These are phyloP conservation scores for Huntiella abstrusa DNA, from an alignment of 2,329 filamentous ascomycete genomes.

Conservation along the genomic window DNA sequence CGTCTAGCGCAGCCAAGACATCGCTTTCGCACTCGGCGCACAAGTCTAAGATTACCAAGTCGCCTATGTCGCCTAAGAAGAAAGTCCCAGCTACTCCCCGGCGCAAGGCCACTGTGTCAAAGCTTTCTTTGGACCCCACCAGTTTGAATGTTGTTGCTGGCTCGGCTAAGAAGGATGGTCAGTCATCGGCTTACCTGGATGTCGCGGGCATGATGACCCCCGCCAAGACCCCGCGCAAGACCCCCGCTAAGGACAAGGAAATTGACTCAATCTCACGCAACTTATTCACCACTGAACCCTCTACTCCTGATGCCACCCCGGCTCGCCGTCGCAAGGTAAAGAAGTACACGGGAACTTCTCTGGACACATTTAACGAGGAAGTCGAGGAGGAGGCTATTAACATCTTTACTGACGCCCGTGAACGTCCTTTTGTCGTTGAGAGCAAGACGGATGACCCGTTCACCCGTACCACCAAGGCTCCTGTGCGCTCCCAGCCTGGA, in stretches of 20 bases:
- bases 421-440: conserved; percentile 53
- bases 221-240: conserved; percentile 56
- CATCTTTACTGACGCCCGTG: conserved; percentile 65
- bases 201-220: conserved; percentile 51
- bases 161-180: conserved; percentile 15
- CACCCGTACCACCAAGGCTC: conserved; percentile 25
- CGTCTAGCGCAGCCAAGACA: background rate
- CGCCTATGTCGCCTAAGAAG: conserved; percentile 14
- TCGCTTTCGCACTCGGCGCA: background rate
- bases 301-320: conserved; percentile 38
- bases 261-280: conserved; percentile 39
- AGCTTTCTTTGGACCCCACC: conserved; percentile 24
- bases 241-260: conserved; percentile 30
- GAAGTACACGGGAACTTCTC: conserved; percentile 33
- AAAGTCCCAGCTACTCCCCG: conserved; percentile 21
- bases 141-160: conserved; percentile 22
- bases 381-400: conserved; percentile 41
- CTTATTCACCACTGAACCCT: conserved; percentile 34
- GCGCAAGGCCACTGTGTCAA: conserved; percentile 6
- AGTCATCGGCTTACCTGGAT: conserved; percentile 21
- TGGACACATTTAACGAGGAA: conserved; percentile 34
- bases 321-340: conserved; percentile 39
- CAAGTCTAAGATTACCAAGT: conserved; percentile 9
- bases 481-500: conserved; percentile 16
- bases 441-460: conserved; percentile 55